Evolutionary conservation across 108 stramenopile genomes (phyloP).

Genomic region (Seminavis robusta): DNA sequence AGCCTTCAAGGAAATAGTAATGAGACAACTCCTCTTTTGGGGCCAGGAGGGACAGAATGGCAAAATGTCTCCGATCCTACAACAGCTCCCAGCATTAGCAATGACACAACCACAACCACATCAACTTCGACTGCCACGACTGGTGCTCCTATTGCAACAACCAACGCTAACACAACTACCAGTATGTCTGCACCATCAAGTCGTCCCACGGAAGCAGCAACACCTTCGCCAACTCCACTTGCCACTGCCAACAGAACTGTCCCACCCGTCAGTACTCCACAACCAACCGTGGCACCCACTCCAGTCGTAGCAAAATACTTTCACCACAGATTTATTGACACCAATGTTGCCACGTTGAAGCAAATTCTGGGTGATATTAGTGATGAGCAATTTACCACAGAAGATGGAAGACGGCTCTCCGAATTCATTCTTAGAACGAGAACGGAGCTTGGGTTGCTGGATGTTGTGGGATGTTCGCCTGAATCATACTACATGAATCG

Average conservation of each 20-base stretch:
- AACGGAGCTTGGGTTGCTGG: slow-evolving; percentile 39
- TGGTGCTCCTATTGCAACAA: not conserved
- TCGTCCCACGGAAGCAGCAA: not conserved
- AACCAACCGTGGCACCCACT: not conserved
- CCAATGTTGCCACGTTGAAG: slow-evolving; percentile 4
- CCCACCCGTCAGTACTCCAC: no score
- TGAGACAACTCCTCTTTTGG: not conserved
- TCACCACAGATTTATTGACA: slow-evolving; percentile 30
- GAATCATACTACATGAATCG: slow-evolving; percentile 23
- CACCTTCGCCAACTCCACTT: not conserved
- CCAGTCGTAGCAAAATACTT: slow-evolving; percentile 6
- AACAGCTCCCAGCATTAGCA: not conserved
- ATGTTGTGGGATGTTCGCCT: slow-evolving; percentile 54
- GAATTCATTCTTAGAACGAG: slow-evolving; percentile 44
- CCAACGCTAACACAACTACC: not conserved
- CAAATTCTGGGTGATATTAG: slow-evolving; percentile 1
- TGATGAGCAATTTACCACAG: slow-evolving; percentile 33
- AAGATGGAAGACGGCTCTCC: slow-evolving; percentile 51
- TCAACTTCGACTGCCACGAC: not conserved
- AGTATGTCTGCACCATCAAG: not conserved
- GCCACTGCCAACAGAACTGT: not conserved
- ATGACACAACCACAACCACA: not conserved
- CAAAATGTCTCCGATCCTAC: not conserved
- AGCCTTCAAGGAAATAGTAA: no score
- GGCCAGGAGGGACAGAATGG: not conserved